Base-by-base conservation (phyloP, 192 early-diverging fungal species). In the Coemansia sp. region DNA sequence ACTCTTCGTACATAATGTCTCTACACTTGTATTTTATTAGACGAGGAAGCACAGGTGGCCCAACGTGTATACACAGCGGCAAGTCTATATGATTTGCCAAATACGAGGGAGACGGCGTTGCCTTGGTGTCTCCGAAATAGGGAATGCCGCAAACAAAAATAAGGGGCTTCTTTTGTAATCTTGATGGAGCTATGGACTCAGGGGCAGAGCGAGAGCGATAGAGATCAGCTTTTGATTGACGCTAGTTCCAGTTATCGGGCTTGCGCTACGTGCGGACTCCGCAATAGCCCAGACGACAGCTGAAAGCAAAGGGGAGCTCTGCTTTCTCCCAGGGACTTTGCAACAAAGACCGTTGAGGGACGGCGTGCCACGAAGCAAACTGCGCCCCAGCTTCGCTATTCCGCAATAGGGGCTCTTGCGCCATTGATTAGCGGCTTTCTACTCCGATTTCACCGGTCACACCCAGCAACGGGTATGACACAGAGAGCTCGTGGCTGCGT, bases 141-240 rank as follows among this genome's bases (percentile, higher is more conserved):
- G 55, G 55, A 60, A 60, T 60, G 36, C 57, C 57, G 57, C 57
- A 60, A 60, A 60, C 1, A 34, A 60, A n/a, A 16, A 3, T 8
- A 60, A 11, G 33, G 16, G 33, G 16, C 57, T 16, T 57, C 31
- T 60, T 31, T 31, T 34, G 57, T 18, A 16, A 36, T 34, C 57
- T 60, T 36, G 33, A 60, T 60, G 57, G 57, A 36, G 20, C 49
- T 10, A 11, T 51, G 20, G 13, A 24, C 57, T 60, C 15, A 5
- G 16, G 16, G 31, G 0, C 11, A 36, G 9, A 33, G 5, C 12
- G 29, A 24, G 22, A 7, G 24, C 24, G 27, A 27, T 24, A 10
- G 9, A 11, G 47, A 51, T 51, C 47, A 29, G 54, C 27, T 27
- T 31, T 10, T 16, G 15, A 31, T 31, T 22, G 49, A 51, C 27